These are phyloP conservation scores for Lyophyllum decastes DNA, from an alignment of 768 basidiomycete species.

Conservation along the genomic window DNA sequence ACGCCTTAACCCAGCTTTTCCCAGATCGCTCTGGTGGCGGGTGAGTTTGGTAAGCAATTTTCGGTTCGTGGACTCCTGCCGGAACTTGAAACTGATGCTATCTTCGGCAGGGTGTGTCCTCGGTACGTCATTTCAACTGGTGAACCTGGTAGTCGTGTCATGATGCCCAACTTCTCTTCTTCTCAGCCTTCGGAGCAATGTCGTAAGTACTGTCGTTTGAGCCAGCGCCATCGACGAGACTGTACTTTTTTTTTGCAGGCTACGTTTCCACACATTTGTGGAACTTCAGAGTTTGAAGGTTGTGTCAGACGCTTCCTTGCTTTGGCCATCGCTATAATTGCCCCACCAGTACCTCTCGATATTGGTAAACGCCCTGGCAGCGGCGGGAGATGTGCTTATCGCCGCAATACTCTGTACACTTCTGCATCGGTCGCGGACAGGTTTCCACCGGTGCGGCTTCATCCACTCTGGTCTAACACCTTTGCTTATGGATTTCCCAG, in stretches of 20 bases:
- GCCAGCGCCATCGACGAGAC: not conserved
- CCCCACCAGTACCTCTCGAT: conserved; percentile 37
- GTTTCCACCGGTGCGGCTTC: conserved; percentile 41
- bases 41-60: conserved; percentile 37
- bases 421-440: conserved; percentile 45
- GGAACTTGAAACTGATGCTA: not conserved
- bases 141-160: not conserved
- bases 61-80: no score
- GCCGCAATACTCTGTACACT: conserved; percentile 41
- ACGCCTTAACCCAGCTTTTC: not conserved
- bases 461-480: not conserved
- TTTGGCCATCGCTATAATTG: not conserved
- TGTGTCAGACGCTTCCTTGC: not conserved
- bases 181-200: conserved; percentile 32
- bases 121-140: conserved; percentile 23
- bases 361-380: conserved; percentile 44
- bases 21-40: conserved; percentile 33
- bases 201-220: conserved; percentile 27
- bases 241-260: conserved; percentile 17
- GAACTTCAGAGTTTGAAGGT: conserved; percentile 40
- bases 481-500: conserved; percentile 15
- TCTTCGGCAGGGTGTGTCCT: conserved; percentile 26
- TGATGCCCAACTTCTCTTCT: not conserved
- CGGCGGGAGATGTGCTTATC: conserved; percentile 49
- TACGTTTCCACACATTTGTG: conserved; percentile 32